These are phyloP conservation scores for Alternaria sp. DNA, from an alignment of 2,329 filamentous ascomycete genomes.

Conservation along the genomic window DNA sequence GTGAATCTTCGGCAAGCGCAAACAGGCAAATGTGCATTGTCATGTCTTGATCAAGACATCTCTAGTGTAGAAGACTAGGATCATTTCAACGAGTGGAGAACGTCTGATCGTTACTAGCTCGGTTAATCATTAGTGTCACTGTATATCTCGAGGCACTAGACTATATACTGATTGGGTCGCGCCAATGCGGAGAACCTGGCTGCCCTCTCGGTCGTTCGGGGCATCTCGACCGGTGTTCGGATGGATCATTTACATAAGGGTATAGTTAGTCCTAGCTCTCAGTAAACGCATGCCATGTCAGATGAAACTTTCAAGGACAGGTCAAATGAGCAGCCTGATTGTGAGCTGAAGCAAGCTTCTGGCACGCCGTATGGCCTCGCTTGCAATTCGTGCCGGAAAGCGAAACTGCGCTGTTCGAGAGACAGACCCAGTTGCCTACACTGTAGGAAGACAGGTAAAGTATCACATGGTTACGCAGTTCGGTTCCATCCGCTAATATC, in stretches of 20 bases:
- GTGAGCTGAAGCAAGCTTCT: neutral
- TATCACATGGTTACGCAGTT: neutral
- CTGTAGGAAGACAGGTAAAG: neutral
- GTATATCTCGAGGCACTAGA: neutral
- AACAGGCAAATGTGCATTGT: neutral
- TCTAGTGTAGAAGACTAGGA: neutral
- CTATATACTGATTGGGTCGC: neutral
- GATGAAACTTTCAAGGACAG: neutral
- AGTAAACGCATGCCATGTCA: neutral
- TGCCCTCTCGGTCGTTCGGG: neutral
- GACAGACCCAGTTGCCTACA: neutral
- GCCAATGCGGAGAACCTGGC: neutral
- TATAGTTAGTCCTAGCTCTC: neutral
- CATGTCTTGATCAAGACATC: neutral
- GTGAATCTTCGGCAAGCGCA: neutral
- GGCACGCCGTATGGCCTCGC: neutral
- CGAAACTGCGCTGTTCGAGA: neutral
- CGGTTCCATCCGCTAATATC: neutral
- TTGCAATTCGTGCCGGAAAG: neutral
- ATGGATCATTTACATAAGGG: neutral
- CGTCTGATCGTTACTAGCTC: neutral
- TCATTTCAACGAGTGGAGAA: neutral
- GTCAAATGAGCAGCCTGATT: neutral
- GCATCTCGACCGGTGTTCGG: neutral
- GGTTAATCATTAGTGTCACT: neutral